phyloP scores from a whole-genome alignment of 2,329 filamentous ascomycete species.

The Coleophoma cylindrospora region DNA sequence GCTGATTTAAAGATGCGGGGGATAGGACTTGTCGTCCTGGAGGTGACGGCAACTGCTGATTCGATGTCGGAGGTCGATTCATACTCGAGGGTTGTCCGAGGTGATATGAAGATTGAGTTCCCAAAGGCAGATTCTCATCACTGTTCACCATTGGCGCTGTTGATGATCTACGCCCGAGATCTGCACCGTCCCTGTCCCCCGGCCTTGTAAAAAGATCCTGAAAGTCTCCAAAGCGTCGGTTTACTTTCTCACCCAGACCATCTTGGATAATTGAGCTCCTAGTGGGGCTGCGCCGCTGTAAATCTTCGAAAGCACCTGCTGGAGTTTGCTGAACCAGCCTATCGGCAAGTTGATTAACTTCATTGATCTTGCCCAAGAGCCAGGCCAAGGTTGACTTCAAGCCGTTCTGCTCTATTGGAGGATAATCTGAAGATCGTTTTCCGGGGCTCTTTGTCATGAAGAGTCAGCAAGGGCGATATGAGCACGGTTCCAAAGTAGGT shows the following conservation, averaged over 20 bases:
- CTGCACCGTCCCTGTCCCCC: conserved; percentile 11
- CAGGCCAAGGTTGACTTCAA: conserved; percentile 21
- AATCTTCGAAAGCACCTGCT: conserved; percentile 2
- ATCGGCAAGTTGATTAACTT: conserved; percentile 23
- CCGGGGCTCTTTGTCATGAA: background rate
- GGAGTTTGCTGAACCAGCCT: conserved; percentile 19
- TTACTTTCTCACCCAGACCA: conserved; percentile 18
- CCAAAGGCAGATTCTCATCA: conserved; percentile 17
- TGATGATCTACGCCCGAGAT: conserved; percentile 14
- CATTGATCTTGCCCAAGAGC: conserved; percentile 21
- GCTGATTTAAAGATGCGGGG: conserved; percentile 22
- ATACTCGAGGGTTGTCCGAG: conserved; percentile 14
- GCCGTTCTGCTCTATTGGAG: conserved; percentile 21
- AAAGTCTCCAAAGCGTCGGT: conserved; percentile 17
- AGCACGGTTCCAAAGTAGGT: conserved; percentile 2
- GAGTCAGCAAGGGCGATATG: conserved; percentile 11
- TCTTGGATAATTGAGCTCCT: conserved; percentile 9
- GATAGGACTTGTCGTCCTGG: conserved; percentile 23
- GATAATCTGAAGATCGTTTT: conserved; percentile 10
- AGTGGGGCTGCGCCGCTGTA: conserved; percentile 6
- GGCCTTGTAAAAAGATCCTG: conserved; percentile 5
- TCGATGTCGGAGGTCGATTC: conserved; percentile 23
- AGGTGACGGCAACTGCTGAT: conserved; percentile 25
- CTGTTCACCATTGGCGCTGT: conserved; percentile 7
- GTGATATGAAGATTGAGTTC: conserved; percentile 15